Conservation (phyloP, 2,329 filamentous ascomycete genomes). For the Monilinia polystroma region DNA sequence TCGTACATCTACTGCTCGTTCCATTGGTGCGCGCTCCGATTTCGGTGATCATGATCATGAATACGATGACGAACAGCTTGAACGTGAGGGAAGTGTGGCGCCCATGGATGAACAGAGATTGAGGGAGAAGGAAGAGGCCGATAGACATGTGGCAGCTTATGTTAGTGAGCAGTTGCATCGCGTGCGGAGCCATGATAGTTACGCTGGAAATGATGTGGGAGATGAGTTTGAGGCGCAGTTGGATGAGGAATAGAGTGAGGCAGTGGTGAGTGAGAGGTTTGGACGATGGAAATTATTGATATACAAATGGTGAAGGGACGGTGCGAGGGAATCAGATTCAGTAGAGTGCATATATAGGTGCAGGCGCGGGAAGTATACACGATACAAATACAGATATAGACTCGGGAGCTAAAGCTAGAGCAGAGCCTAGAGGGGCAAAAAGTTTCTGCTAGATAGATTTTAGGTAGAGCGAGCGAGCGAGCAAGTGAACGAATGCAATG, state of each 20-base stretch:
- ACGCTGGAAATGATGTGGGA: conserved; percentile 44
- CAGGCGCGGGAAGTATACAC: background rate
- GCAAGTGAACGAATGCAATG: too few relatives aligned
- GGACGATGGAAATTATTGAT: background rate
- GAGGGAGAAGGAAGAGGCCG: conserved; percentile 53
- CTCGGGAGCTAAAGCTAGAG: background rate
- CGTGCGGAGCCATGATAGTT: conserved; percentile 55
- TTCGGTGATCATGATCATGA: conserved; percentile 50
- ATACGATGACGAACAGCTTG: conserved; percentile 32
- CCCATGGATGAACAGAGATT: conserved; percentile 53
- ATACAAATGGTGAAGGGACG: background rate
- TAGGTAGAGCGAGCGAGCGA: background rate
- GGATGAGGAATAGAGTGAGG: conserved; percentile 41
- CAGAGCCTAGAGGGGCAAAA: background rate
- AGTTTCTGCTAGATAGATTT: background rate
- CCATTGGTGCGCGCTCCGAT: conserved; percentile 81
- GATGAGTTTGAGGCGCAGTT: conserved; percentile 63
- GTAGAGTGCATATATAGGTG: background rate
- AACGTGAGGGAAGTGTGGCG: conserved; percentile 46
- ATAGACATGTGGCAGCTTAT: conserved; percentile 75
- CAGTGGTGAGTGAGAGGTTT: background rate
- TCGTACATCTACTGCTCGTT: conserved; percentile 77
- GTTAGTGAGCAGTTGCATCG: conserved; percentile 77
- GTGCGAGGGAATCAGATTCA: background rate
- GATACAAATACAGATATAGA: background rate